These are phyloP conservation scores for Eucalyptus brandiana DNA, from an alignment of 345 rosid genomes.

Conservation along the genomic window DNA sequence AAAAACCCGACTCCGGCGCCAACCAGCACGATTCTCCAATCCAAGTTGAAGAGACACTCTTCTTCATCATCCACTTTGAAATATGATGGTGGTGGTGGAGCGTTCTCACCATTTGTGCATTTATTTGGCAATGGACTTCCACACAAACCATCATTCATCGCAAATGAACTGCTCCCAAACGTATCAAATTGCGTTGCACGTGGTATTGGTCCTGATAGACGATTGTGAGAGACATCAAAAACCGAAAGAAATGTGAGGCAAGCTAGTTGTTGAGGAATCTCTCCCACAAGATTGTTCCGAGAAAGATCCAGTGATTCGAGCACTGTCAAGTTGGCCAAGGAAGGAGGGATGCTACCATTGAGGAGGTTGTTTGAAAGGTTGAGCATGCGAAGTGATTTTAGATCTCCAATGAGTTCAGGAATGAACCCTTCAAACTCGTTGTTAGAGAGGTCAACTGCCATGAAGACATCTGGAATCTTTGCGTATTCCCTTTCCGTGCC, in stretches of 20 bases:
- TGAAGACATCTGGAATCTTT: fast-evolving
- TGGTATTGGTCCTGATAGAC: not conserved
- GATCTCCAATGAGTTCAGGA: not conserved
- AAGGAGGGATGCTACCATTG: not conserved
- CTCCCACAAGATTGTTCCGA: not conserved
- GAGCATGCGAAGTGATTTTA: not conserved
- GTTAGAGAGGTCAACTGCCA: too few relatives aligned
- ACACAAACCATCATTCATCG: not conserved
- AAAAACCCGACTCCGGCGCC: not conserved
- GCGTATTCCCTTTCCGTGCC: not conserved
- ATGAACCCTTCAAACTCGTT: not conserved
- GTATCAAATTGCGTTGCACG: too few relatives aligned
- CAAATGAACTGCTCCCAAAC: not conserved
- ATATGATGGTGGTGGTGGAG: not conserved
- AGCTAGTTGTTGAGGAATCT: not conserved
- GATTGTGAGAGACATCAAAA: not conserved
- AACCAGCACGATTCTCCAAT: not conserved
- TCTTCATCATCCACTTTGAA: not conserved
- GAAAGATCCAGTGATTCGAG: not conserved
- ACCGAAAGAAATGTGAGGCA: not conserved
- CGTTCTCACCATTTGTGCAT: not conserved
- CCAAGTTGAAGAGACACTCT: not conserved
- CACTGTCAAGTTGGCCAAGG: not conserved
- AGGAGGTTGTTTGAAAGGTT: not conserved
- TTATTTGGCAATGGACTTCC: not conserved